These are phyloP conservation scores for Trypanosoma rangeli DNA, from an alignment of 208 protist genomes.

Conservation along the genomic window DNA sequence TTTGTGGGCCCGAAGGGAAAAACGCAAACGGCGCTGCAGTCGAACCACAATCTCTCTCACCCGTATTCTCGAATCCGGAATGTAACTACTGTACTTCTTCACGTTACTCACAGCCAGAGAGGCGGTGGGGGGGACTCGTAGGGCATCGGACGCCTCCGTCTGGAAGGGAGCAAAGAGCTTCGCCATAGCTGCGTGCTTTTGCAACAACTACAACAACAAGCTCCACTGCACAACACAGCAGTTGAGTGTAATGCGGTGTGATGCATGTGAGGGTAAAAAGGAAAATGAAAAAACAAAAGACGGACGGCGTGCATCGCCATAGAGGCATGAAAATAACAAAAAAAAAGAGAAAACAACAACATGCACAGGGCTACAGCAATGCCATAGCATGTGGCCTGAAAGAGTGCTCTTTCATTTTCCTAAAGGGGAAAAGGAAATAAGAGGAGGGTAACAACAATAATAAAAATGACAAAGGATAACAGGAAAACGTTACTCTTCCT, in stretches of 20 bases:
- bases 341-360: constrained; percentile 9
- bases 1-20: neutral
- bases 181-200: neutral
- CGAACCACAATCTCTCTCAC: neutral
- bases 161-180: neutral
- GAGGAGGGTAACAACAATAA: neutral
- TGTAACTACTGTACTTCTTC: neutral
- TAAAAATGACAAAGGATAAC: neutral
- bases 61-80: neutral
- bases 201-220: neutral
- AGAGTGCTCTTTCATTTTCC: neutral
- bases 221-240: neutral
- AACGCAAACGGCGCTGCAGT: neutral
- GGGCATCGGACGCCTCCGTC: neutral
- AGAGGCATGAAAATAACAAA: constrained; percentile 4
- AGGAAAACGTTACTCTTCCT: no score
- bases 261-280: neutral
- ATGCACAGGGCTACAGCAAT: neutral
- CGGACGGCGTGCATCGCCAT: neutral
- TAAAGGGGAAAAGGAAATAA: constrained; percentile 10
- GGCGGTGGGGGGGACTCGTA: neutral
- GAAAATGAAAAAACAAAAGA: constrained; percentile 8
- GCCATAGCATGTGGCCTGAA: neutral
- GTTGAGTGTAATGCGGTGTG: neutral
- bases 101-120: neutral